phyloP scores from a whole-genome alignment of 495 filamentous ascomycete genomes.

The Parachaetomium inaequale region DNA sequence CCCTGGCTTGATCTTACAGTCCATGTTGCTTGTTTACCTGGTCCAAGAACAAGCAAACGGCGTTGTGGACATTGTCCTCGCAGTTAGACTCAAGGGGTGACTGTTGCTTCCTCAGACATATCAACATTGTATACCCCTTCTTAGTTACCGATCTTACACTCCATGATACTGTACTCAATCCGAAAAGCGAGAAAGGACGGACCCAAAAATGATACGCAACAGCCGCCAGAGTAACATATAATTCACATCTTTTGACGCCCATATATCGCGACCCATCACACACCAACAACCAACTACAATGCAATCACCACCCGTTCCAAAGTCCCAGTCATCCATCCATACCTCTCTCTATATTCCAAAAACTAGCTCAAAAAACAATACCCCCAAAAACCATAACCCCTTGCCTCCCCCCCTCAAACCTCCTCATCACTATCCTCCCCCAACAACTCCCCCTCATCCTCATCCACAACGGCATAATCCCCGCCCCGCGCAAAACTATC shows the following conservation, averaged over 20 bases:
- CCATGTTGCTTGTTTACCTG: too few species aligned
- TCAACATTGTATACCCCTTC: too few species aligned
- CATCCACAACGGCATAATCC: constrained; percentile 82
- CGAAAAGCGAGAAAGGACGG: not conserved
- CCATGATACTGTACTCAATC: not conserved
- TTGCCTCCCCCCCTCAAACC: constrained; percentile 41
- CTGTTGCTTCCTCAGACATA: too few species aligned
- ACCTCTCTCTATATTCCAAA: not conserved
- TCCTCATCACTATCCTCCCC: constrained; percentile 94
- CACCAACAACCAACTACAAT: not conserved
- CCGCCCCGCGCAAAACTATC: constrained; percentile 80
- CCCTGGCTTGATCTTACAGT: too few species aligned
- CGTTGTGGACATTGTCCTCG: too few species aligned
- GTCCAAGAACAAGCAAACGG: too few species aligned
- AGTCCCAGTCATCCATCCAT: not conserved
- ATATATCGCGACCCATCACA: not conserved
- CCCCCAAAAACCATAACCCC: not conserved
- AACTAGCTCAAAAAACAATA: not conserved
- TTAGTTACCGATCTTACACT: too few species aligned
- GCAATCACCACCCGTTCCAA: not conserved
- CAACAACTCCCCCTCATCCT: constrained; percentile 89
- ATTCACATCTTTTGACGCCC: not conserved
- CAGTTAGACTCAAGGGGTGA: too few species aligned
- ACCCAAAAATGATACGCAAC: too few species aligned
- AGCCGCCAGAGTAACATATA: not conserved